A percentile compares a stretch with the other conserved stretches of the same genome.
phyloP scores from a whole-genome alignment of 306 rosid species.

The Fragaria iinumae region DNA sequence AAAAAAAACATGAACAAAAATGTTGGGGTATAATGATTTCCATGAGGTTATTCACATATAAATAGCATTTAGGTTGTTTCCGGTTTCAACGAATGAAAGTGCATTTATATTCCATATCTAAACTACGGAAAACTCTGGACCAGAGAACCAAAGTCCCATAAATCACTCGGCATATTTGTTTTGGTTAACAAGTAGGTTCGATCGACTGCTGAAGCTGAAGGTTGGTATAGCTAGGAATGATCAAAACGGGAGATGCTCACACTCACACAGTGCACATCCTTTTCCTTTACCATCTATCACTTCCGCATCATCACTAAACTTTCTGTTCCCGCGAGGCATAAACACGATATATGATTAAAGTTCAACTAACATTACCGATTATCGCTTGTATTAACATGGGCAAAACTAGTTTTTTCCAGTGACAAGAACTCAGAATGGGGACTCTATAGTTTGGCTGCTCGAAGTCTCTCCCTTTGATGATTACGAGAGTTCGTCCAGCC shows the following conservation, averaged over 20 bases:
- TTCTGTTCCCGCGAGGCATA: neutral
- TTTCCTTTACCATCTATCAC: neutral
- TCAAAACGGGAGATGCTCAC: neutral
- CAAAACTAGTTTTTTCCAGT: neutral
- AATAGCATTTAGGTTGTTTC: neutral
- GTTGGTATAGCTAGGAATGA: neutral
- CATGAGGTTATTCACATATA: neutral
- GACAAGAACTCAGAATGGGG: neutral
- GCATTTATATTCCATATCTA: neutral
- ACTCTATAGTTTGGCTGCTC: neutral
- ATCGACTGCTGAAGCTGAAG: neutral
- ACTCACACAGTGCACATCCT: neutral
- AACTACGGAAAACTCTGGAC: neutral
- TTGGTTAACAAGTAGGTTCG: neutral
- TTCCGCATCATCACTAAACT: neutral
- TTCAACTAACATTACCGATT: neutral
- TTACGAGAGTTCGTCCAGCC: constrained; percentile 17
- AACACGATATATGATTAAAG: neutral
- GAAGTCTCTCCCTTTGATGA: constrained; percentile 19
- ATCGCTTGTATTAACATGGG: neutral
- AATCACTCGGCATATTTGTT: neutral
- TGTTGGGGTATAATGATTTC: neutral
- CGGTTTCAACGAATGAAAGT: neutral
- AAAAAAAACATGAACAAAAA: neutral
- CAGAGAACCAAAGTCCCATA: neutral